These are phyloP conservation scores for Boletus sp. DNA, from an alignment of 768 basidiomycete genomes.

Conservation along the genomic window DNA sequence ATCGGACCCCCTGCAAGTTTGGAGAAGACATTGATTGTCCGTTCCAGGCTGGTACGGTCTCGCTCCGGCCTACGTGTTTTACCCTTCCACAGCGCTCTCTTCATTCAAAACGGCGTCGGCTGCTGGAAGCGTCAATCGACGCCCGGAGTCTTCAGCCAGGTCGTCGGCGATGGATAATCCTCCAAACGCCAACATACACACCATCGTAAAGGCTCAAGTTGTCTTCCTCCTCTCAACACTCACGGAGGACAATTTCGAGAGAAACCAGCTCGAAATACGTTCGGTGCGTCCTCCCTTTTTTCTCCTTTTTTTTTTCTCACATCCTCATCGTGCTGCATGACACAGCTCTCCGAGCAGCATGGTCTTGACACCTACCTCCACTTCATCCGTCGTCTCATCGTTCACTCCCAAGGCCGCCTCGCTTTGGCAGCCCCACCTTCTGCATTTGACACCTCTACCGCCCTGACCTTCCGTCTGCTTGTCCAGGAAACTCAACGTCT, in stretches of 20 bases:
- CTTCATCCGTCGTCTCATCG: slow-evolving; percentile 94
- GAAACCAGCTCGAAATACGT: slow-evolving; percentile 92
- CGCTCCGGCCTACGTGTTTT: slow-evolving; percentile 34
- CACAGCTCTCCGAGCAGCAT: slow-evolving; percentile 93
- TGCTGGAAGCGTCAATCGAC: slow-evolving; percentile 65
- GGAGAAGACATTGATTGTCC: slow-evolving; percentile 21
- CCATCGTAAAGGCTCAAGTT: slow-evolving; percentile 95
- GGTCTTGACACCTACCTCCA: slow-evolving; percentile 96
- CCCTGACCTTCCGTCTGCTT: slow-evolving; percentile 80
- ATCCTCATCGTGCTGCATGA: slow-evolving; percentile 17
- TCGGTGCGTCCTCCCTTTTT: slow-evolving; percentile 59
- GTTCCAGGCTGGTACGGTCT: slow-evolving; percentile 32
- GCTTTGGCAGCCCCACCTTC: slow-evolving; percentile 57
- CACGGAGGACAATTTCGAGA: slow-evolving; percentile 95
- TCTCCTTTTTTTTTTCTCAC: slow-evolving; percentile 4
- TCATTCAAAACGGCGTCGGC: slow-evolving; percentile 64
- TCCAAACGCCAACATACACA: slow-evolving; percentile 82
- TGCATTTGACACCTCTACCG: slow-evolving; percentile 70
- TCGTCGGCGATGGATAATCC: slow-evolving; percentile 83
- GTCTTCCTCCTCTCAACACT: slow-evolving; percentile 95
- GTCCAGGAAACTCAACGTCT: slow-evolving; percentile 87
- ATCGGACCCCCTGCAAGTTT: slow-evolving; percentile 13
- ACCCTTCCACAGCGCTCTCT: slow-evolving; percentile 30
- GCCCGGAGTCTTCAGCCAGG: slow-evolving; percentile 76
- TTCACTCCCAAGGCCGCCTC: slow-evolving; percentile 77